phyloP scores from a whole-genome alignment of 2,329 filamentous ascomycete genomes.

The Diaporthe sp. region DNA sequence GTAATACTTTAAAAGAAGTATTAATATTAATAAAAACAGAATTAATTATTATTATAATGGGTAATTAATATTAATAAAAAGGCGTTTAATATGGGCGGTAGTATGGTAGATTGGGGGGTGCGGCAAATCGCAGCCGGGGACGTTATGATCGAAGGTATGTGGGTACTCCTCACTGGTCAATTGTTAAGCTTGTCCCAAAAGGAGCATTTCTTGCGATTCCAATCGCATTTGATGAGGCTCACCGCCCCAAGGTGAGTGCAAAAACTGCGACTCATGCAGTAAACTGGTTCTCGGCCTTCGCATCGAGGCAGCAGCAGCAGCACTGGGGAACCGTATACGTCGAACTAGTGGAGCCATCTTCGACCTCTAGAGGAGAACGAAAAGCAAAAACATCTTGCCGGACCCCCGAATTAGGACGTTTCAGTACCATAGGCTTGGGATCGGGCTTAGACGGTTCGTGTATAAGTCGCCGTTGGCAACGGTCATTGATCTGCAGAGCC shows the following conservation, averaged over 20 bases:
- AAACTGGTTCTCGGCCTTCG: neutral
- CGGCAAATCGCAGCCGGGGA: too few relatives aligned
- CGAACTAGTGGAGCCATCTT: neutral
- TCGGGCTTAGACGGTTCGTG: neutral
- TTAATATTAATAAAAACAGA: too few relatives aligned
- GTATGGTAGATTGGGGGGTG: too few relatives aligned
- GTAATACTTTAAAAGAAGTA: too few relatives aligned
- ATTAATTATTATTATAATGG: too few relatives aligned
- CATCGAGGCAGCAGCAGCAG: neutral
- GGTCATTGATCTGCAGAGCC: constrained; percentile 18
- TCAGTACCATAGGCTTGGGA: constrained; percentile 1
- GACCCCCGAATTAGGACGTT: constrained; percentile 5
- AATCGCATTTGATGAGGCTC: neutral
- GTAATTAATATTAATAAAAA: too few relatives aligned
- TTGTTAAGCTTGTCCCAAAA: neutral
- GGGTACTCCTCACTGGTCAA: neutral
- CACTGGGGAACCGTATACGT: neutral
- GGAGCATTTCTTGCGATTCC: constrained; percentile 26
- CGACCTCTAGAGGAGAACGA: neutral
- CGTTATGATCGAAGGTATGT: neutral
- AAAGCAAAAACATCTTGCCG: neutral
- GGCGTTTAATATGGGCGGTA: too few relatives aligned
- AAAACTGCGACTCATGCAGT: constrained; percentile 19
- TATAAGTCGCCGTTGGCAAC: constrained; percentile 22
- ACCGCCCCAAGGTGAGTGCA: neutral